Conservation (phyloP, 139 green algal genomes). For the Chlorokybus atmophyticus region DNA sequence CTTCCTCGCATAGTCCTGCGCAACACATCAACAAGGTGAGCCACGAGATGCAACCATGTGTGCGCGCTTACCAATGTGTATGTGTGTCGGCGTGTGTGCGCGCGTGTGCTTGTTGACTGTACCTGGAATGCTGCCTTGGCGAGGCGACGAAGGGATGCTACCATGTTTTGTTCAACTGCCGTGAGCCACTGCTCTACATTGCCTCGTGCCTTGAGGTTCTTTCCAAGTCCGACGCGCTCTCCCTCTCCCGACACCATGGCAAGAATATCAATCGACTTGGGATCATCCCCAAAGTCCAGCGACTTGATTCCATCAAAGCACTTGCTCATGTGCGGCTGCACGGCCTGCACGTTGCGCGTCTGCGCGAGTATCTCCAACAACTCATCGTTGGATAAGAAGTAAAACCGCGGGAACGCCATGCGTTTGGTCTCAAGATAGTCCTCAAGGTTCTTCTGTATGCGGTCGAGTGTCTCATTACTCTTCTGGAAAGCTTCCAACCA, state of each 20-base stretch:
- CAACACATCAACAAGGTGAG: too few species aligned
- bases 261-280: slow-evolving; percentile 58
- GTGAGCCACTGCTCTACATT: slow-evolving; percentile 73
- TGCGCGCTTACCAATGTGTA: too few species aligned
- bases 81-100: too few species aligned
- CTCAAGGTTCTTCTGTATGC: slow-evolving; percentile 70
- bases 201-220: slow-evolving; percentile 63
- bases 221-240: slow-evolving; percentile 60
- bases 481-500: slow-evolving; percentile 53
- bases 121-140: slow-evolving; percentile 41
- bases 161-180: slow-evolving; percentile 58
- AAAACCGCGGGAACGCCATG: slow-evolving; percentile 74
- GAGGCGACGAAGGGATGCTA: slow-evolving; percentile 38
- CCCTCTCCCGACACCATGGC: slow-evolving; percentile 60
- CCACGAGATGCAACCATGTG: too few species aligned
- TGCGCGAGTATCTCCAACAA: slow-evolving; percentile 70
- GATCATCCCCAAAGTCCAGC: slow-evolving; percentile 69
- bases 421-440: slow-evolving; percentile 82
- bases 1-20: slow-evolving; percentile 44
- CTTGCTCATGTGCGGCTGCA: slow-evolving; percentile 77
- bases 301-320: slow-evolving; percentile 75
- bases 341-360: slow-evolving; percentile 65
- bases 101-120: too few species aligned
- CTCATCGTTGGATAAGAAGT: slow-evolving; percentile 74
- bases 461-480: slow-evolving; percentile 62